Conservation (phyloP, 495 filamentous ascomycete species). For the Xylaria palmicola region DNA sequence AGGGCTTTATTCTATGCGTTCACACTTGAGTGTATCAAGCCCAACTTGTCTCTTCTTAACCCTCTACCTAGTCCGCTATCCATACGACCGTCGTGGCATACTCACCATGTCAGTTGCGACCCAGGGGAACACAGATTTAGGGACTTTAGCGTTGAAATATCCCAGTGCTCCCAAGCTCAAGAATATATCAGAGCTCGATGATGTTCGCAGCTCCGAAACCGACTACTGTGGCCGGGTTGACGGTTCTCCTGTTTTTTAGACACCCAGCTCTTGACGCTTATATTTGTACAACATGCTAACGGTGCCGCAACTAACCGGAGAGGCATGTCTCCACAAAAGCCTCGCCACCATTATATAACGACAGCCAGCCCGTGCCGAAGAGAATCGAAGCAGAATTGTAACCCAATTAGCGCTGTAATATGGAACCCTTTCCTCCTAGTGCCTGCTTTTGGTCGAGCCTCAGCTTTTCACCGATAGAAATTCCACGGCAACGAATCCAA, state of each 20-base stretch:
- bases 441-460: conserved; percentile 42
- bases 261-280: conserved; percentile 8
- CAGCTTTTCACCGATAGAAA: conserved; percentile 29
- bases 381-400: conserved; percentile 37
- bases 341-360: conserved; percentile 51
- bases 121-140: conserved; percentile 50
- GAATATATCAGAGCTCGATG: conserved; percentile 69
- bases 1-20: conserved; percentile 1
- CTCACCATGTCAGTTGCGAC: conserved; percentile 40
- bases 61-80: conserved; percentile 43
- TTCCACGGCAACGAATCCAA: conserved; percentile 63
- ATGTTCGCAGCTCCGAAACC: conserved; percentile 65
- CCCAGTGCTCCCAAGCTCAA: conserved; percentile 57
- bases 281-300: conserved; percentile 36
- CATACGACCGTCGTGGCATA: conserved; percentile 45
- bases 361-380: conserved; percentile 59
- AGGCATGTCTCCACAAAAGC: conserved; percentile 65
- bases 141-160: conserved; percentile 63
- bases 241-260: conserved; percentile 5
- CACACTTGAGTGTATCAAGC: neutral
- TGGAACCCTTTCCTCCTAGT: conserved; percentile 48
- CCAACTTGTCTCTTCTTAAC: conserved; percentile 22
- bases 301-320: conserved; percentile 58
- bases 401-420: conserved; percentile 20
- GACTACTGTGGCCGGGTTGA: conserved; percentile 51